Evolutionary conservation across 2,329 filamentous ascomycete species (phyloP), one percentile per base, ranked within the genome.

Genomic region (Nemania diffusa): DNA sequence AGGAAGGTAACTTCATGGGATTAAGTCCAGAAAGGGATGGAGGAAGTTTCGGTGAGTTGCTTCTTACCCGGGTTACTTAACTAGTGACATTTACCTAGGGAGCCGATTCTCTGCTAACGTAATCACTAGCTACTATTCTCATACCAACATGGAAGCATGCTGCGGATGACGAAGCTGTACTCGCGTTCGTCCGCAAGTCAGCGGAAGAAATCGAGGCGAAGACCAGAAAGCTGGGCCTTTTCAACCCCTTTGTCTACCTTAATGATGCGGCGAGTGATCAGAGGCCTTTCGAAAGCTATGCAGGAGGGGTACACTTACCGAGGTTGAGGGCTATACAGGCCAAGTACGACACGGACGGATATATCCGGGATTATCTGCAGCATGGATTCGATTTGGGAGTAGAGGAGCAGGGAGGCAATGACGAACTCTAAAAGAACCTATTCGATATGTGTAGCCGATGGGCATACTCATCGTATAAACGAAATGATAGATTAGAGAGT

Each of bases 181-280:
- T 42, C 5, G 50, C 22, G 1, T 62, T 62, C 42, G 24, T 50
- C 2, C 24, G 42, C 17, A 56, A 26, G 7, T 20, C 40, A 26
- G 32, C 48, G 27, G 24, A 20, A 6, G 40, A 26, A 7, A 55
- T 62, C 15, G 34, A 62, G 24, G 6, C 15, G n/a, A 27, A 44
- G 22, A 27, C 27, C 2, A 11, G 11, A 3, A 52, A 52, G 15
- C 48, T 62, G 8, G 37, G 7, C 0, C 48, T 62, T 2, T 53
- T 55, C 34, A n/a, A 62, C 24, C 57, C 57, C 2, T 62, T 29
- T 15, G 22, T 46, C 22, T 62, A 62, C 27, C 11, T 62, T 2
- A 62, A 62, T 9, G 59, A 62, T 26, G 59, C 48, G 2, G 48
- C 24, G 8, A 27, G 15, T 1, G 26, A 2, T 8, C 59, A 62